Evolutionary conservation across 176 grass and related monocot genomes (phyloP), one percentile per base, ranked within the genome.

Genomic region (Juncus effusus): DNA sequence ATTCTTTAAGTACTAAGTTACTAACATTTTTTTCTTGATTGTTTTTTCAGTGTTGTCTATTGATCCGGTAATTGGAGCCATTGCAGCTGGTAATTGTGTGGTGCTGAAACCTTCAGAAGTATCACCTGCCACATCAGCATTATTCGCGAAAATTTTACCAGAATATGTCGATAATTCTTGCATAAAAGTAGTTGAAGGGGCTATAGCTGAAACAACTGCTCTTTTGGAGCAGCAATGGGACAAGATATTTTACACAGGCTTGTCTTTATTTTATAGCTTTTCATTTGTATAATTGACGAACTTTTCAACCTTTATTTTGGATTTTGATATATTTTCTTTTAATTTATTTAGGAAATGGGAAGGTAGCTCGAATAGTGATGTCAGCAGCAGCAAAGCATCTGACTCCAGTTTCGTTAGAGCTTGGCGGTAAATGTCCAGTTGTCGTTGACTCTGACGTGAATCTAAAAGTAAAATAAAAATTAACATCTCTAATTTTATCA

Each of bases 381-480:
- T 9, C 77, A 49, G 88, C 88, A 65, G 93, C 93, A 1, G 82
- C 88, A 36, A 97, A 89, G 75, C 85, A 97, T 81, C 69, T 92
- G 38, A 97, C 93, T 28, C 93, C 93, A 1, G 88, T 97, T n/a
- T 54, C 70, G 59, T 64, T 97, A 56, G 93, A 97, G 80, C 88
- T 97, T 4, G 93, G 93, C 52, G 93, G 93, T 79, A 97, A 97
- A 84, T 97, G 59, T 64, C 93, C 93, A 75, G 85, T 82, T 68
- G 58, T 97, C 75, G 74, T 97, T 35, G 93, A 92, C 74, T 86
- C 85, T 13, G 35, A 92, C 16, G 37, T 92, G 40, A 69, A 92
- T 61, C 60, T 89, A 72, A 84, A 92, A 65, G 93, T 97, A 90
- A 85, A 28, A 28, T 28, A 28, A 28, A 28, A 28, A 28, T 28